phyloP scores from a whole-genome alignment of 2,329 filamentous ascomycete genomes.

The Exophiala phaeomuriformis region DNA sequence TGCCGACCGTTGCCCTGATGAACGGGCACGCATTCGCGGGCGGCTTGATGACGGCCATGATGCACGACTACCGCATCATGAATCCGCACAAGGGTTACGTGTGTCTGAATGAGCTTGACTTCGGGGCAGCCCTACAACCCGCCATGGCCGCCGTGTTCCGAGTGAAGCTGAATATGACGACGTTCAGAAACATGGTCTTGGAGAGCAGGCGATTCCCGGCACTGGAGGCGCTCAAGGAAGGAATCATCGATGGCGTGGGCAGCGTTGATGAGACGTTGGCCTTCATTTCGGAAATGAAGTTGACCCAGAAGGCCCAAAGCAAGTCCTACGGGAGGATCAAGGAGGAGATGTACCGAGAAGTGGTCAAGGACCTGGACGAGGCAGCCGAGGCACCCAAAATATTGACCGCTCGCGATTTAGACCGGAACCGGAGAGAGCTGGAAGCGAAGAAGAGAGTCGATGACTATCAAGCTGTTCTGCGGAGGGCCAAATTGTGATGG shows the following conservation, averaged over 20 bases:
- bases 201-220: constrained; percentile 64
- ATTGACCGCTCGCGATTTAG: constrained; percentile 46
- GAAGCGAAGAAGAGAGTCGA: constrained; percentile 44
- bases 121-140: constrained; percentile 66
- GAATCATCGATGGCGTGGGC: constrained; percentile 62
- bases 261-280: constrained; percentile 56
- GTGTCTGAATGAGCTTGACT: constrained; percentile 74
- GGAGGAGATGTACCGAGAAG: constrained; percentile 66
- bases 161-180: constrained; percentile 52
- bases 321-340: constrained; percentile 66
- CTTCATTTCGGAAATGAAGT: constrained; percentile 52
- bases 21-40: constrained; percentile 78
- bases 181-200: constrained; percentile 61
- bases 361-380: constrained; percentile 46
- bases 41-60: constrained; percentile 73
- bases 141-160: constrained; percentile 70
- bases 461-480: constrained; percentile 43
- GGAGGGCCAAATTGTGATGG: constrained; percentile 38
- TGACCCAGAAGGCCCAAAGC: constrained; percentile 56
- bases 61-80: constrained; percentile 77
- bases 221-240: constrained; percentile 55
- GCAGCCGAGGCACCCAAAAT: constrained; percentile 39
- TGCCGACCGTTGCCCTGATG: constrained; percentile 72
- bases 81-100: constrained; percentile 63
- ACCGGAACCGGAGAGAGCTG: constrained; percentile 35